Base-by-base conservation (phyloP, 2,329 filamentous ascomycete genomes). In the Hirsutella thompsonii region DNA sequence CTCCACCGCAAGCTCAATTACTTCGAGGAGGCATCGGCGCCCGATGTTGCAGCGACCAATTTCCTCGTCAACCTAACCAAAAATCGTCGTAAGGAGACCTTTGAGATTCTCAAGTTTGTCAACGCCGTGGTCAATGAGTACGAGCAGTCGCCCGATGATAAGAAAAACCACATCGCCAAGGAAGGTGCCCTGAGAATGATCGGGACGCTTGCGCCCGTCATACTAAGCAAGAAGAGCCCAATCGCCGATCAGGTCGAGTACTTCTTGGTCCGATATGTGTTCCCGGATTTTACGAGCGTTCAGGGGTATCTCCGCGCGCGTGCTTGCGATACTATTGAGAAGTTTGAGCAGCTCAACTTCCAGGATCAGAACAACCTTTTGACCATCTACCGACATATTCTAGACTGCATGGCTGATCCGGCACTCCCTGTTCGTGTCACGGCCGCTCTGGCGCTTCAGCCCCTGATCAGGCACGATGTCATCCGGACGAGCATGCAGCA, bases 241-340 rank as follows among this genome's bases (percentile, higher is more conserved):
- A 95, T 98, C 49, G 92, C 90, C 29, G 84, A 94, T 56, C 88
- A 96, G 62, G 89, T 96, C 43, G 92, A 98, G 62, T 95, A 94
- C 62, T 98, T 98, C 71, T 83, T 98, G 50, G 90, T 96, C 40
- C 84, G 90, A 55, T 94, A 96, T 56, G 92, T 98, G 43, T 96
- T 98, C 69, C 92, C 92, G 37, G 92, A 98, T 56, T 98, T 98
- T 69, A 81, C 86, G 52, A 96, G 87, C 63, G 72, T 79, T 13
- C 85, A 94, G 56, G 92, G 90, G 29, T 96, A 89, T 66, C 77
- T 98, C 38, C 83, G 92, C 43, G 92, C 92, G 28, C 82, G 92
- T 48, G 92, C 92, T 49, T 98, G 92, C 63, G 90, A 98, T 58
- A 95, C 90, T 0, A 78, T 98, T 45, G 92, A 96, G 69, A 96